Conservation (phyloP, 2,329 filamentous ascomycete genomes). For the Fusarium sp. region DNA sequence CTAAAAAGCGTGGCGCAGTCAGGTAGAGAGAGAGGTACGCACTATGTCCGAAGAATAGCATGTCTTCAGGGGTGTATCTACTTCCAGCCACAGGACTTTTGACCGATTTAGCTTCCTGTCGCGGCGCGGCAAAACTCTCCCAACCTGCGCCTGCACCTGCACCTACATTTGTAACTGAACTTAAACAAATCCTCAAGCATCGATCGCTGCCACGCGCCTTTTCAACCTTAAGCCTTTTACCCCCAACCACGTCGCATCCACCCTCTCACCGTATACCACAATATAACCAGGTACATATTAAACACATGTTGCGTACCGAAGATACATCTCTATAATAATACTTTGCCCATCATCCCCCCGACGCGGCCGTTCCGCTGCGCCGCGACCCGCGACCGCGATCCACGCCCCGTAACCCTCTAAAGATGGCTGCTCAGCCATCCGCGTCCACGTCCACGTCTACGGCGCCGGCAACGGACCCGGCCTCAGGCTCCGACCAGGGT, state of each 20-base stretch:
- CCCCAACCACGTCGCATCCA: slow-evolving; percentile 23
- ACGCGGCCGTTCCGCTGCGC: slow-evolving; percentile 56
- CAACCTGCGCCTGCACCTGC: slow-evolving; percentile 11
- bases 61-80: slow-evolving; percentile 2
- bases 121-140: slow-evolving; percentile 49
- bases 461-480: slow-evolving; percentile 52
- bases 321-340: slow-evolving; percentile 20
- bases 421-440: slow-evolving; percentile 62
- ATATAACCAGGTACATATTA: slow-evolving; percentile 4
- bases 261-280: slow-evolving; percentile 27
- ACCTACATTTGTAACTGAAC: slow-evolving; percentile 24
- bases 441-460: slow-evolving; percentile 52
- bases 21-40: slow-evolving; percentile 8
- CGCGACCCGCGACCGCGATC: slow-evolving; percentile 47
- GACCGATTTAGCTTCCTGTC: slow-evolving; percentile 32
- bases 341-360: slow-evolving; percentile 47
- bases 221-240: slow-evolving; percentile 23
- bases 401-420: slow-evolving; percentile 42
- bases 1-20: slow-evolving; percentile 14
- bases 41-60: accelerated
- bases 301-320: slow-evolving; percentile 37
- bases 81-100: slow-evolving; percentile 21
- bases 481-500: slow-evolving; percentile 52
- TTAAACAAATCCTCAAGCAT: slow-evolving; percentile 38
- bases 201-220: slow-evolving; percentile 39